phyloP scores from a whole-genome alignment of 2,329 filamentous ascomycete species.

The Neonectria hederae region DNA sequence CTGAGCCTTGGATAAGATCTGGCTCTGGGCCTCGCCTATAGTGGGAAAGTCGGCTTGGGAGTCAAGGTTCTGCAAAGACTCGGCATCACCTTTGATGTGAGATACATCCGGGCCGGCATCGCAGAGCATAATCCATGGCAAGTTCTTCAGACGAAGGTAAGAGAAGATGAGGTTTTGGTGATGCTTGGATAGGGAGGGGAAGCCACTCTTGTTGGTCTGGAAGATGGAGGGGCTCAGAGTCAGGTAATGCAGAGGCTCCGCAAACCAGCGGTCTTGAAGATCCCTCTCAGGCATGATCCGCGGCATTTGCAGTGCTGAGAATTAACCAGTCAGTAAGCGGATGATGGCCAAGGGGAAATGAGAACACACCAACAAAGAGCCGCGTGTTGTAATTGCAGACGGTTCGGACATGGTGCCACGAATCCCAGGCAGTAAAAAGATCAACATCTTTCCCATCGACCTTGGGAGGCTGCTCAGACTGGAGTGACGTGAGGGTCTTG shows the following conservation, averaged over 20 bases:
- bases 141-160: slow-evolving; percentile 71
- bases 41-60: slow-evolving; percentile 72
- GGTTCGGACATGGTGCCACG: slow-evolving; percentile 88
- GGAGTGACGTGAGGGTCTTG: slow-evolving; percentile 60
- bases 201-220: slow-evolving; percentile 67
- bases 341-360: neutral
- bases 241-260: slow-evolving; percentile 72
- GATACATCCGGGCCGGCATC: slow-evolving; percentile 64
- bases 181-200: slow-evolving; percentile 67
- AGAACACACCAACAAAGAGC: slow-evolving; percentile 81
- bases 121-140: slow-evolving; percentile 71
- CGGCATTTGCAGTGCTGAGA: slow-evolving; percentile 65
- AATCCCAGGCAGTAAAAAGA: slow-evolving; percentile 86
- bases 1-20: slow-evolving; percentile 27
- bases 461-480: slow-evolving; percentile 45
- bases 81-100: slow-evolving; percentile 39
- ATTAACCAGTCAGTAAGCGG: neutral
- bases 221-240: slow-evolving; percentile 65
- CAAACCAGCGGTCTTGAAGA: slow-evolving; percentile 74
- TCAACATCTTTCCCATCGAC: slow-evolving; percentile 63
- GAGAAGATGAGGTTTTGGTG: slow-evolving; percentile 70
- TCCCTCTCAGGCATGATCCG: slow-evolving; percentile 66
- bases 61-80: slow-evolving; percentile 42
- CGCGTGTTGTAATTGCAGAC: slow-evolving; percentile 86
- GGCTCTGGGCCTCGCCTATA: slow-evolving; percentile 70